Conservation (phyloP, 768 basidiomycete species). For the Amyloporia xantha region DNA sequence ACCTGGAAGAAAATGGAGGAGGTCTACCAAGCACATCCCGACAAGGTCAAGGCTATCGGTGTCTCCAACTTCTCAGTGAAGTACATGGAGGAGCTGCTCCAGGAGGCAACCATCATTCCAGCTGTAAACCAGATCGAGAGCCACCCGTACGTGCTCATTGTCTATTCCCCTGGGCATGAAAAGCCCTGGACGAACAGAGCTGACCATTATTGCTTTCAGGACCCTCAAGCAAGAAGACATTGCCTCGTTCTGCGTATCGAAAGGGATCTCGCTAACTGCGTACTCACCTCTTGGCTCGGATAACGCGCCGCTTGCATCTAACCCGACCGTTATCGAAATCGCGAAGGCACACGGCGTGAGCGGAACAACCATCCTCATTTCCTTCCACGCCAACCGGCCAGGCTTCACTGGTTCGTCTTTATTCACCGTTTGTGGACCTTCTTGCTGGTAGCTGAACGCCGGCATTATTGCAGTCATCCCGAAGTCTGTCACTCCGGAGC, state of each 20-base stretch:
- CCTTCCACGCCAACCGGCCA: slow-evolving; percentile 64
- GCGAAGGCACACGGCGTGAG: slow-evolving; percentile 53
- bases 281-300: slow-evolving; percentile 78
- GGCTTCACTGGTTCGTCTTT: slow-evolving; percentile 41
- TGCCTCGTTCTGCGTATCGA: slow-evolving; percentile 49
- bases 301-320: slow-evolving; percentile 56
- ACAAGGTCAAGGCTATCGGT: slow-evolving; percentile 77
- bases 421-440: background rate
- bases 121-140: slow-evolving; percentile 79
- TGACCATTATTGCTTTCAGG: no score
- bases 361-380: slow-evolving; percentile 64
- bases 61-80: slow-evolving; percentile 68
- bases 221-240: slow-evolving; percentile 64
- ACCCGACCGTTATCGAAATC: slow-evolving; percentile 53
- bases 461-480: slow-evolving; percentile 49
- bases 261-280: slow-evolving; percentile 67
- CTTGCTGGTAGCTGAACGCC: slow-evolving; percentile 16
- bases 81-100: slow-evolving; percentile 56
- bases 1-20: slow-evolving; percentile 79
- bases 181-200: no score
- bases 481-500: slow-evolving; percentile 68
- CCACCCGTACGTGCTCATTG: slow-evolving; percentile 58
- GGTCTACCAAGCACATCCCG: slow-evolving; percentile 53
- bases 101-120: slow-evolving; percentile 49
- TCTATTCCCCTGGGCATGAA: no score